Percentiles rank a stretch among this genome's conserved stretches.
Conservation (phyloP, 768 basidiomycete species). For the Boletus eberwhitei region DNA sequence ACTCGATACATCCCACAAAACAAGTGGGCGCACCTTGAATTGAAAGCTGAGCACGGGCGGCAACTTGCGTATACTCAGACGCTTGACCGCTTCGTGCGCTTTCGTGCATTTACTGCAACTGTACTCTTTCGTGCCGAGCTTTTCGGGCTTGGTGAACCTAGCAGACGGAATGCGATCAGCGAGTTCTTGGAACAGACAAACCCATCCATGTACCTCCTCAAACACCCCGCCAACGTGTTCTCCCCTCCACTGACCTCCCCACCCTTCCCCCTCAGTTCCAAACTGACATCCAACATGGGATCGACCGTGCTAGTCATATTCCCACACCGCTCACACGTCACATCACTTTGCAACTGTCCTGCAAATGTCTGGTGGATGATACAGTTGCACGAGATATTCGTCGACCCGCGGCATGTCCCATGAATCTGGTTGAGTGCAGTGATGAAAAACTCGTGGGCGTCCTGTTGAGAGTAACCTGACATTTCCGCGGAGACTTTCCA, state of each 20-base stretch:
- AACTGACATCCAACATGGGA: constrained; percentile 86
- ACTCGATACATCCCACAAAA: background rate
- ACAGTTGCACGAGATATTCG: constrained; percentile 81
- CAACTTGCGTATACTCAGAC: constrained; percentile 78
- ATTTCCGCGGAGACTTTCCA: constrained; percentile 80
- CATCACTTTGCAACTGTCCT: constrained; percentile 83
- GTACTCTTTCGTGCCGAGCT: constrained; percentile 78
- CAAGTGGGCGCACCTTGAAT: constrained; percentile 59
- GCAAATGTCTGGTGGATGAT: constrained; percentile 89
- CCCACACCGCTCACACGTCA: constrained; percentile 83
- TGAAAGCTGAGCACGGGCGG: constrained; percentile 92
- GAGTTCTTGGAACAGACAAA: background rate
- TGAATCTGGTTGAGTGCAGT: constrained; percentile 86
- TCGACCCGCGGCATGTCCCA: constrained; percentile 67
- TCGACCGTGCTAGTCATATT: constrained; percentile 78
- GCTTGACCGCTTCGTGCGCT: constrained; percentile 76
- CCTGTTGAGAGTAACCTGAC: constrained; percentile 91
- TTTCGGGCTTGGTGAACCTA: constrained; percentile 86
- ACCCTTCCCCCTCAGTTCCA: constrained; percentile 67
- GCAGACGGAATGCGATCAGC: background rate
- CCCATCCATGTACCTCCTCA: constrained; percentile 53
- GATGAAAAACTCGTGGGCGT: constrained; percentile 88
- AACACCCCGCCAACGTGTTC: constrained; percentile 70
- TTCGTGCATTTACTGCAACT: constrained; percentile 80
- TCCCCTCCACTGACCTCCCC: constrained; percentile 46